Base-by-base conservation (phyloP, 2,329 filamentous ascomycete species). In the Sodiomyces alkalinus region DNA sequence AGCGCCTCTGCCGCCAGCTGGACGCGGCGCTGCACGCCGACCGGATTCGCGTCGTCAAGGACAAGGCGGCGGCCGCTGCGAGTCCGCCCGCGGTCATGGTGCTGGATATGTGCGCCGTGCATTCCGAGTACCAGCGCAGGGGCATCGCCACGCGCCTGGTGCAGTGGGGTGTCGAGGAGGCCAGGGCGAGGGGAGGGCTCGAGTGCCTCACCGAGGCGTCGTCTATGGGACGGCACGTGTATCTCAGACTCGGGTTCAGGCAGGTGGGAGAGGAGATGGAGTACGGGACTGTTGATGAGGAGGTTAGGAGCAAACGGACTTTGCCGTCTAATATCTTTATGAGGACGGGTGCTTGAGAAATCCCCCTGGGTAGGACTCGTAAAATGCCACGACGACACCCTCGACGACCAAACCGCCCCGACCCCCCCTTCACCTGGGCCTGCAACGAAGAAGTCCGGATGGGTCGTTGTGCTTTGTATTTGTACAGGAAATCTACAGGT, bases 61-160 rank as follows among this genome's bases (percentile, higher is more conserved):
- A 57, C 28, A 61, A 60, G 27, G 49, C 52, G 27, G 59, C 58
- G 26, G 46, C 47, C 2, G 38, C 40, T 4, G 46, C 46, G 2
- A 37, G 41, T 3, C 51, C 48, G 3, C 62, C 65, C 0, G 56
- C 65, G 0, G 48, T 62, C 3, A 56, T 70, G 41, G 55, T 56
- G 1, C 48, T 74, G 30, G 59, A 65, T 30, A 35, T 64, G 3
- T 68, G 64, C 33, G 59, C 48, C 11, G 65, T 71, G 5, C 55
- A 71, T 33, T 67, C 68, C 1, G 47, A 41, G 1, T 68, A 60
- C 31, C 68, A 73, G 40, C 50, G 65, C 8, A 43, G 42, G n/a
- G 60, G 63, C 1, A 51, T 64, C 29, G 63, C 60, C 7, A 44
- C 37, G 15, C 42, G 37, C 28, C 37, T 68, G 29, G 62, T 65